These are phyloP conservation scores for Metschnikowia borealis DNA, from an alignment of 805 yeast genomes.

Conservation along the genomic window DNA sequence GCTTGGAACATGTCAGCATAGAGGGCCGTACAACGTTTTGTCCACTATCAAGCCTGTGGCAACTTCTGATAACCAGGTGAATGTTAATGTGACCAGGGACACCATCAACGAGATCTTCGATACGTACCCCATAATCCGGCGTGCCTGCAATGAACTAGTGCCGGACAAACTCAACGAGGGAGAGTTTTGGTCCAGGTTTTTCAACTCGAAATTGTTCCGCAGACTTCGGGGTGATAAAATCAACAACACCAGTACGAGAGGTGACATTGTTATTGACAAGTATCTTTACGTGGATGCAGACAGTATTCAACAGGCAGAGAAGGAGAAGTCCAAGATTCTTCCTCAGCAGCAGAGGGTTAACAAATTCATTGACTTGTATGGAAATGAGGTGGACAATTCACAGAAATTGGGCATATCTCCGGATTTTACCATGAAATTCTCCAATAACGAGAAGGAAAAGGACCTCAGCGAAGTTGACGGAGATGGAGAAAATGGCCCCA, in stretches of 20 bases:
- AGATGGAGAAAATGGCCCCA: conserved; percentile 4
- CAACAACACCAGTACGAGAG: conserved; percentile 63
- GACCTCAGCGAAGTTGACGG: conserved; percentile 7
- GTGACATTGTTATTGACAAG: conserved; percentile 81
- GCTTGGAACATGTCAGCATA: conserved; percentile 73
- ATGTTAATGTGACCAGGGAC: conserved; percentile 87
- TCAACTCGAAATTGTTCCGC: conserved; percentile 83
- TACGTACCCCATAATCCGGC: conserved; percentile 86
- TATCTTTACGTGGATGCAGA: conserved; percentile 72
- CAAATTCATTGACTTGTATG: conserved; percentile 72
- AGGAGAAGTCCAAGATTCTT: conserved; percentile 27
- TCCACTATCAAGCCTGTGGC: conserved; percentile 94
- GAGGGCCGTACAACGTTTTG: conserved; percentile 91
- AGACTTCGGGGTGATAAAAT: conserved; percentile 86
- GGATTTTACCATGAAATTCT: conserved; percentile 80
- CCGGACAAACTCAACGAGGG: conserved; percentile 79
- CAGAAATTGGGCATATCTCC: conserved; percentile 75
- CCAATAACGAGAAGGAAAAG: conserved; percentile 38
- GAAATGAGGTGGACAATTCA: conserved; percentile 78
- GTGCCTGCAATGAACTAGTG: conserved; percentile 86
- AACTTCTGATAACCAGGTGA: conserved; percentile 86
- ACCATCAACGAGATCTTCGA: conserved; percentile 85
- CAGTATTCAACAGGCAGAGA: conserved; percentile 33
- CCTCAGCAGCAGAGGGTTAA: conserved; percentile 45
- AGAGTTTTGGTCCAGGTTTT: conserved; percentile 94